Conservation (phyloP, 1,284 basidiomycete genomes). For the Sphagnurus paluster region DNA sequence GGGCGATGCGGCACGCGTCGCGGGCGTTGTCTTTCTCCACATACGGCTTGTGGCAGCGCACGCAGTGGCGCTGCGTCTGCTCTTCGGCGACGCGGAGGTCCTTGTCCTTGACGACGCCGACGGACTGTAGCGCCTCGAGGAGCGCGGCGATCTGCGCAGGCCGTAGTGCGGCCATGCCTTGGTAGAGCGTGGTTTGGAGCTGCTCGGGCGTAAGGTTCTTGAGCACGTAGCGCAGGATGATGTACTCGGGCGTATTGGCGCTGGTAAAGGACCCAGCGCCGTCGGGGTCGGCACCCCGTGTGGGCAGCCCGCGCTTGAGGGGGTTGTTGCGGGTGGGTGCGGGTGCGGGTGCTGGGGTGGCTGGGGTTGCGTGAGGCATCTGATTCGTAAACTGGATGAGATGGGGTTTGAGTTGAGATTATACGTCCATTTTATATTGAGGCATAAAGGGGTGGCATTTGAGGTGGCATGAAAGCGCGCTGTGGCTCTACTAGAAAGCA, state of each 20-base stretch:
- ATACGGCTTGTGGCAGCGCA: slow-evolving; percentile 4
- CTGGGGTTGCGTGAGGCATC: too few species aligned
- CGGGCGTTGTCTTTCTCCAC: neutral
- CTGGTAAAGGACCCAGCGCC: slow-evolving; percentile 1
- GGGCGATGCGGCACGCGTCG: neutral
- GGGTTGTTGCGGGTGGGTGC: too few species aligned
- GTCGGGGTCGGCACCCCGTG: too few species aligned
- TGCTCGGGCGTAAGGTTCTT: neutral
- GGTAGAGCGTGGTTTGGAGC: neutral
- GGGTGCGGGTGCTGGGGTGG: too few species aligned
- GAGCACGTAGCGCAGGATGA: neutral
- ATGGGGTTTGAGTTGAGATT: too few species aligned
- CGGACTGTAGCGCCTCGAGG: neutral
- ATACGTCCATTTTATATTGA: too few species aligned
- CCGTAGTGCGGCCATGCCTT: neutral
- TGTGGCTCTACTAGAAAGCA: too few species aligned
- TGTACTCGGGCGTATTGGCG: neutral
- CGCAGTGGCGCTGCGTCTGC: slow-evolving; percentile 1
- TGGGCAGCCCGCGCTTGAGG: too few species aligned
- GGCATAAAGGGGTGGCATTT: too few species aligned
- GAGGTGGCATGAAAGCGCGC: too few species aligned
- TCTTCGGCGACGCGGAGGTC: slow-evolving; percentile 1
- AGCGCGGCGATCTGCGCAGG: neutral
- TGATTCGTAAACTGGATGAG: too few species aligned
- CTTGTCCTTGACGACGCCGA: neutral